Percentiles rank a stretch among this genome's conserved stretches.
These are phyloP conservation scores for Xylaria acuta DNA, from an alignment of 495 filamentous ascomycete genomes.

Conservation along the genomic window DNA sequence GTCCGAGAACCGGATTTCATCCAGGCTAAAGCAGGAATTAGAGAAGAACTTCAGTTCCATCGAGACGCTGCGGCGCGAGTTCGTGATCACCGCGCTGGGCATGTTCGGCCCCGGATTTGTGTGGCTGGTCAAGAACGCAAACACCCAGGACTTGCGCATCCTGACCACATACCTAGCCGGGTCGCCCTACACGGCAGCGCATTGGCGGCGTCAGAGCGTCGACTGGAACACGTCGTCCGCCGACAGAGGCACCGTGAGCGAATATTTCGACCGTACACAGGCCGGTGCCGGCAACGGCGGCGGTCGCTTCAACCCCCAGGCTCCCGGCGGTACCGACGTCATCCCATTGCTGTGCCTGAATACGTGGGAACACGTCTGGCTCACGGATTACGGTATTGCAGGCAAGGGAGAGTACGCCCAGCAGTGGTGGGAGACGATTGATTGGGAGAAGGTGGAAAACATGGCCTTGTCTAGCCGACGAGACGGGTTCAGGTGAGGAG, in stretches of 20 bases:
- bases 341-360: constrained; percentile 86
- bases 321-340: constrained; percentile 73
- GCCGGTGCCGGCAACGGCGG: constrained; percentile 44
- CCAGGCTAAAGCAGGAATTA: constrained; percentile 49
- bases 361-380: constrained; percentile 95
- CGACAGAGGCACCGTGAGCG: constrained; percentile 21
- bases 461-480: constrained; percentile 20
- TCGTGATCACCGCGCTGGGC: constrained; percentile 79
- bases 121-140: constrained; percentile 75
- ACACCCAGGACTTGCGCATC: constrained; percentile 65
- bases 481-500: neutral
- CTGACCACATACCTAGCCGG: constrained; percentile 92
- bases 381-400: constrained; percentile 79
- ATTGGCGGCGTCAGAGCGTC: constrained; percentile 77
- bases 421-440: constrained; percentile 83
- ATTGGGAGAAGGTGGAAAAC: constrained; percentile 77
- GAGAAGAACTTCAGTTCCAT: constrained; percentile 75
- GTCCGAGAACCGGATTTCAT: constrained; percentile 40
- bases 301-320: constrained; percentile 33
- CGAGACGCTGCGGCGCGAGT: constrained; percentile 77
- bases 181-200: constrained; percentile 81
- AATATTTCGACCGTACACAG: constrained; percentile 45
- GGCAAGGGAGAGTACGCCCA: constrained; percentile 80
- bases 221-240: constrained; percentile 76
- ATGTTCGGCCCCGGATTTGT: constrained; percentile 99